Base-by-base conservation (phyloP, 106 monocot species). In the Chionographis japonica region DNA sequence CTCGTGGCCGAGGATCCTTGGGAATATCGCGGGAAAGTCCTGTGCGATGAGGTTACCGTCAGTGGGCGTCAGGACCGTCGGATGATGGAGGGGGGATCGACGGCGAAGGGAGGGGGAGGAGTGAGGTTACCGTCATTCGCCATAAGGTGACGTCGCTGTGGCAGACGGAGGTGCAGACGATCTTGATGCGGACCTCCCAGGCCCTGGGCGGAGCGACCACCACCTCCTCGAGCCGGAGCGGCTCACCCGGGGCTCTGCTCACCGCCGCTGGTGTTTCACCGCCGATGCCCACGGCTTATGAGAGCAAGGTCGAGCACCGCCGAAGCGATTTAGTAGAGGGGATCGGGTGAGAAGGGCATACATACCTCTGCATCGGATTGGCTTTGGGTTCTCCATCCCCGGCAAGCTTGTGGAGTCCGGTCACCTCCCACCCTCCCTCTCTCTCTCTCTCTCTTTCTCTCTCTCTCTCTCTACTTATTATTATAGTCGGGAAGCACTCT, bases 141-240 rank as follows among this genome's bases (percentile, higher is more conserved):
- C 95, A 95, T 55, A 95, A 86, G 52, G 91, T 88, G 68, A 95
- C 10, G 72, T 95, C 95, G 66, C 77, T 86, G 72, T 95, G 95
- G 75, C 95, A 95, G 41, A 95, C 77, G n/a, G 95, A 86, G 39
- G 88, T 84, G 80, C 91, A 95, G 54, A 91, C 63, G 63, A 95
- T 89, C 78, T 79, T 95, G 20, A 95, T 82, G 43, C 95, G 73
- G 68, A 89, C 84, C 75, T 95, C 88, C 59, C 72, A 71, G 6
- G 71, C 79, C 38, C 74, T 60, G 0, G 95, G 95, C 41, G 91
- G 78, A 2, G 79, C 83, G 46, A 95, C 95, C 69, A 73, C 75
- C 58, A 95, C 82, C 39, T 89, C 86, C 72, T 91, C 91, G 11
- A 95, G 79, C 55, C 10, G 60, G 2, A 95, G 63, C 40, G 88